Percentiles rank a stretch among this genome's conserved stretches.
phyloP scores from a whole-genome alignment of 495 filamentous ascomycete species.

The Staphylotrichum tortipilum region DNA sequence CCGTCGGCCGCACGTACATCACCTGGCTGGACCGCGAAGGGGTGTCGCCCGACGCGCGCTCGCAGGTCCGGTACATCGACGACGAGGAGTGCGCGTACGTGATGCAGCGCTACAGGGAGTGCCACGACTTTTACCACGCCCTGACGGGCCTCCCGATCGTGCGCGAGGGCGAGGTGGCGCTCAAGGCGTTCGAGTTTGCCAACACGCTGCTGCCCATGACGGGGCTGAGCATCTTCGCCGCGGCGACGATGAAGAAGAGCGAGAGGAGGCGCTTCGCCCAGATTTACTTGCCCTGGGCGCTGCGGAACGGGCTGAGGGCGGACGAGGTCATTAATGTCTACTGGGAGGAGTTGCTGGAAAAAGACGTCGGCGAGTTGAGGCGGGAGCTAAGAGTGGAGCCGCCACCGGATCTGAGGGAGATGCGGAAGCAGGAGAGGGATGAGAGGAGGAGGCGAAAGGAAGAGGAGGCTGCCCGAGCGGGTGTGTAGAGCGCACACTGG shows the following conservation, averaged over 20 bases:
- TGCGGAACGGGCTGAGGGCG: slow-evolving; percentile 66
- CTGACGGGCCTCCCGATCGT: slow-evolving; percentile 87
- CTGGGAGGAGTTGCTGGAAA: slow-evolving; percentile 92
- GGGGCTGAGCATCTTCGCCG: slow-evolving; percentile 54
- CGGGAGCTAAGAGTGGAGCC: slow-evolving; percentile 69
- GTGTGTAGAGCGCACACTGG: not conserved
- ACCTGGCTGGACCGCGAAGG: slow-evolving; percentile 86
- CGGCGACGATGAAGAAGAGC: slow-evolving; percentile 66
- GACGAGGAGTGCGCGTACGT: slow-evolving; percentile 94
- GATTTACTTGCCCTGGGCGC: slow-evolving; percentile 83
- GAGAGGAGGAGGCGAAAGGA: slow-evolving; percentile 59
- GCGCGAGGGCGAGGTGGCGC: slow-evolving; percentile 83
- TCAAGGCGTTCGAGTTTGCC: slow-evolving; percentile 94
- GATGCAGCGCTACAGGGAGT: slow-evolving; percentile 96
- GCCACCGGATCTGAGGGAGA: slow-evolving; percentile 81
- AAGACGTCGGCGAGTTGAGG: slow-evolving; percentile 70
- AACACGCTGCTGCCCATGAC: slow-evolving; percentile 96
- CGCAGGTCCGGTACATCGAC: slow-evolving; percentile 78
- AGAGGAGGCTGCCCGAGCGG: slow-evolving; percentile 17
- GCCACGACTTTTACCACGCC: slow-evolving; percentile 97
- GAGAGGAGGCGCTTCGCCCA: slow-evolving; percentile 65
- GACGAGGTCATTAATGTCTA: slow-evolving; percentile 93
- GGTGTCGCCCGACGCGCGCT: slow-evolving; percentile 83
- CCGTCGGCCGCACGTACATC: slow-evolving; percentile 77
- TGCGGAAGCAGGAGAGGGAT: slow-evolving; percentile 59